These are phyloP conservation scores for Lactarius sp. DNA, from an alignment of 768 basidiomycete genomes.

Conservation along the genomic window DNA sequence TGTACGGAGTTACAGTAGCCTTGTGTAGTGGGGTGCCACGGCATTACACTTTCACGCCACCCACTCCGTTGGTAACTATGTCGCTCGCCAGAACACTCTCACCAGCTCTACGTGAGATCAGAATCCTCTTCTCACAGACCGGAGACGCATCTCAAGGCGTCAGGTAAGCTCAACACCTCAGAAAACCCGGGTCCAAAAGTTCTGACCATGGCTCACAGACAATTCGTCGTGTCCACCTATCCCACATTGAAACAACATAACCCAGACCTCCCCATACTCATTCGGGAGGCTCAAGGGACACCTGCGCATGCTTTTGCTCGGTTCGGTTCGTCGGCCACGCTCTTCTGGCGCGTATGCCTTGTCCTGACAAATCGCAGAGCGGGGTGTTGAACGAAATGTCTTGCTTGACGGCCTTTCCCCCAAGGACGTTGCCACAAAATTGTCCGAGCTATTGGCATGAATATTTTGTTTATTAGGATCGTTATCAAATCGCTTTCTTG, in stretches of 20 bases:
- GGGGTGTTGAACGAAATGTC: constrained; percentile 74
- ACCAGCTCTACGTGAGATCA: constrained; percentile 74
- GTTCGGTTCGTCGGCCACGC: constrained; percentile 57
- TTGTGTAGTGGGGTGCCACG: background rate
- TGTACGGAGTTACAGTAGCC: background rate
- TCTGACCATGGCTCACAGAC: constrained; percentile 38
- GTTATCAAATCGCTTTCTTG: background rate
- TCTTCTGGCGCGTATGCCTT: background rate
- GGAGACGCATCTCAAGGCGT: constrained; percentile 73
- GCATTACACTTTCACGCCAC: background rate
- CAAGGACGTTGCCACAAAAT: constrained; percentile 64
- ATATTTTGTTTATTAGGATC: background rate
- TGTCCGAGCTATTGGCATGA: constrained; percentile 53
- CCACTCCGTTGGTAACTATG: constrained; percentile 17
- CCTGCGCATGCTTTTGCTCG: constrained; percentile 81
- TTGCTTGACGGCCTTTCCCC: constrained; percentile 73
- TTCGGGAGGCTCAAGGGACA: constrained; percentile 74
- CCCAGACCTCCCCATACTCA: constrained; percentile 79
- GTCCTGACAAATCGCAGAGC: constrained; percentile 44
- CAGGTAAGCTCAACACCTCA: constrained; percentile 43
- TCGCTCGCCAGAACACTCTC: constrained; percentile 69
- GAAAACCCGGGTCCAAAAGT: background rate
- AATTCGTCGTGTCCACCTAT: constrained; percentile 75
- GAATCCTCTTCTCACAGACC: constrained; percentile 75
- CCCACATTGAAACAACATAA: constrained; percentile 75